Evolutionary conservation across 2,329 filamentous ascomycete genomes (phyloP).

Genomic region (Calonectria ilicicola): DNA sequence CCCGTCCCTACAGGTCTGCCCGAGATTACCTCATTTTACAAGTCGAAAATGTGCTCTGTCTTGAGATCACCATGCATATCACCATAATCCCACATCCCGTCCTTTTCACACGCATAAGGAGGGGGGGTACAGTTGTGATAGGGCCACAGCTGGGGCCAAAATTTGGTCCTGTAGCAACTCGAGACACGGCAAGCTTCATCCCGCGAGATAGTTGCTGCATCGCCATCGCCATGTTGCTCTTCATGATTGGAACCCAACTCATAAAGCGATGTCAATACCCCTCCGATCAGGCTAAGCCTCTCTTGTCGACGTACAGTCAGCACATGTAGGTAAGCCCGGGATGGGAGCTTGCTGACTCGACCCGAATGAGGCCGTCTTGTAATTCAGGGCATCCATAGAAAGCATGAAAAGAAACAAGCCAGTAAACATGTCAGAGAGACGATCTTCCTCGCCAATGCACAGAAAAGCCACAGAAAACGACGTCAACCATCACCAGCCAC

Average conservation of each 20-base stretch:
- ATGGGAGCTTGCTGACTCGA: slow-evolving; percentile 4
- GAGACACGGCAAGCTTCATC: background rate
- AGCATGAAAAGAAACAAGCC: background rate
- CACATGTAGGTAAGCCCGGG: slow-evolving; percentile 23
- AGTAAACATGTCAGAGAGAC: background rate
- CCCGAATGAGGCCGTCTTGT: slow-evolving; percentile 1
- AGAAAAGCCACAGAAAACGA: background rate
- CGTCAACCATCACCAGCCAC: background rate
- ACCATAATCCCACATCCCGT: slow-evolving; percentile 10
- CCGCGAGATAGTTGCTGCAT: slow-evolving; percentile 21
- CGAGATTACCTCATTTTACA: slow-evolving; percentile 11
- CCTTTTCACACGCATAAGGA: background rate
- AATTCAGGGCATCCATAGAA: background rate
- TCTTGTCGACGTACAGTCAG: slow-evolving; percentile 24
- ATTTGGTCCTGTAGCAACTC: slow-evolving; percentile 16
- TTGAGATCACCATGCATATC: slow-evolving; percentile 11
- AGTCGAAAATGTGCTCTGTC: background rate
- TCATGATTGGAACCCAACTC: slow-evolving; percentile 33
- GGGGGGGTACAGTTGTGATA: slow-evolving; percentile 2
- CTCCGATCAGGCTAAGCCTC: slow-evolving; percentile 21
- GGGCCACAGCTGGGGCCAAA: background rate
- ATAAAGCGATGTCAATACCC: slow-evolving; percentile 10
- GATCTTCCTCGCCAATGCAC: background rate
- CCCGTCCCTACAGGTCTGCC: background rate
- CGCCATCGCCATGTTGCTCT: slow-evolving; percentile 10